phyloP scores from a whole-genome alignment of 148 eudicot genomes.

The Polygonum maritimum region DNA sequence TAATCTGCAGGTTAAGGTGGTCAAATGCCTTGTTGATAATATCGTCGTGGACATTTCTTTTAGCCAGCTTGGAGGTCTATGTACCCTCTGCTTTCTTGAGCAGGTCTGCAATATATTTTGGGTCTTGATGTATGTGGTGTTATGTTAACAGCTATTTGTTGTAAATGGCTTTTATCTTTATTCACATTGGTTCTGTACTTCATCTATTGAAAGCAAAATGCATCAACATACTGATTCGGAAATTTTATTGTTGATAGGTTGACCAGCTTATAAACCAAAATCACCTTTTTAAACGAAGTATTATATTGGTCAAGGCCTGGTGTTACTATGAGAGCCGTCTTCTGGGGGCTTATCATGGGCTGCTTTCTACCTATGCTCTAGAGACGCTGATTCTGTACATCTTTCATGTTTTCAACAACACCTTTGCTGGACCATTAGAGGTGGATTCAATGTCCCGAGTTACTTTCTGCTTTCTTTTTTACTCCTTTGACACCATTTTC shows the following conservation, averaged over 20 bases:
- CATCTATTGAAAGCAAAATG: not conserved
- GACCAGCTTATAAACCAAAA: conserved; percentile 70
- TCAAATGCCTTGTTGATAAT: conserved; percentile 70
- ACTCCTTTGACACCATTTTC: not conserved
- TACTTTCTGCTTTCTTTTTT: not conserved
- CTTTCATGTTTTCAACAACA: conserved; percentile 87
- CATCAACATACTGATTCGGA: not conserved
- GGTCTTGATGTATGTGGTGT: not conserved
- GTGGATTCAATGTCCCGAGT: conserved; percentile 19
- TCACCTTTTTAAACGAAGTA: conserved; percentile 90
- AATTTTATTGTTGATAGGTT: conserved; percentile 24
- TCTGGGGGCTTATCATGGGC: conserved; percentile 97
- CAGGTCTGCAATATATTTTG: conserved; percentile 29
- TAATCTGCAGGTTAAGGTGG: conserved; percentile 54
- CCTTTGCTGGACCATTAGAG: conserved; percentile 89
- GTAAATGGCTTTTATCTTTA: not conserved
- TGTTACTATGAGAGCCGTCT: conserved; percentile 97
- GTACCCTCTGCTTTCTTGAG: conserved; percentile 79
- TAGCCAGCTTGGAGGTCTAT: conserved; percentile 71
- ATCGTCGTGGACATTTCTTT: conserved; percentile 81
- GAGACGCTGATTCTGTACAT: conserved; percentile 96
- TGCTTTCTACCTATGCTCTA: conserved; percentile 89
- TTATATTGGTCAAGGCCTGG: conserved; percentile 95
- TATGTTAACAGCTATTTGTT: not conserved
- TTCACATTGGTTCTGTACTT: not conserved